Percentiles rank a stretch among this genome's conserved stretches.
Conservation (phyloP, 1,139 yeast species). For the Sugiyamaella paludigena region DNA sequence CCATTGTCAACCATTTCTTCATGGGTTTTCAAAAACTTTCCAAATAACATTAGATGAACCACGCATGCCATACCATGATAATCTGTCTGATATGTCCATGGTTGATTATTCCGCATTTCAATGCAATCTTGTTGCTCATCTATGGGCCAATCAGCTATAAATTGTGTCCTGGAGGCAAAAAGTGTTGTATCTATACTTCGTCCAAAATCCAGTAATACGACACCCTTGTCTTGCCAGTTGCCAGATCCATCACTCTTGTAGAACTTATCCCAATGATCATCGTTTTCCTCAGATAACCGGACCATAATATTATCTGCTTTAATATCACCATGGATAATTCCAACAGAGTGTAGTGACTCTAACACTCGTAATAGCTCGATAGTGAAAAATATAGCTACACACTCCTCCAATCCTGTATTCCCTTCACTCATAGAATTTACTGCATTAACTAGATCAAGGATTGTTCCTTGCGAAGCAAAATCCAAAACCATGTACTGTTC, state of each 20-base stretch:
- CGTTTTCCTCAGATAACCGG: slow-evolving; percentile 39
- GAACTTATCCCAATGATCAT: slow-evolving; percentile 26
- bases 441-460: slow-evolving; percentile 65
- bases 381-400: slow-evolving; percentile 60
- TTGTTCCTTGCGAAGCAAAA: slow-evolving; percentile 69
- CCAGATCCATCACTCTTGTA: slow-evolving; percentile 37
- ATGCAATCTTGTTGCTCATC: slow-evolving; percentile 73
- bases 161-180: slow-evolving; percentile 50
- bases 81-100: slow-evolving; percentile 84
- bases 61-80: slow-evolving; percentile 81
- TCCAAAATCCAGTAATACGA: slow-evolving; percentile 79
- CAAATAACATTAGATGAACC: slow-evolving; percentile 66
- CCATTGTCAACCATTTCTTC: slow-evolving; percentile 25
- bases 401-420: slow-evolving; percentile 52
- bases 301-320: slow-evolving; percentile 89
- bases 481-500: slow-evolving; percentile 74
- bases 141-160: slow-evolving; percentile 59
- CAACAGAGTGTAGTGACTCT: slow-evolving; percentile 60
- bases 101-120: slow-evolving; percentile 58
- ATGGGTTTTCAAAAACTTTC: slow-evolving; percentile 50
- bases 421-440: slow-evolving; percentile 26
- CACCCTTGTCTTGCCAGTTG: slow-evolving; percentile 57
- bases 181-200: slow-evolving; percentile 70
- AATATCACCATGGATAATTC: slow-evolving; percentile 80
- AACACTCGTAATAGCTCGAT: slow-evolving; percentile 59